Evolutionary conservation across 2,329 filamentous ascomycete species (phyloP), one percentile per base, ranked within the genome.

Genomic region (Ophiocordyceps camponoti-leonardi): DNA sequence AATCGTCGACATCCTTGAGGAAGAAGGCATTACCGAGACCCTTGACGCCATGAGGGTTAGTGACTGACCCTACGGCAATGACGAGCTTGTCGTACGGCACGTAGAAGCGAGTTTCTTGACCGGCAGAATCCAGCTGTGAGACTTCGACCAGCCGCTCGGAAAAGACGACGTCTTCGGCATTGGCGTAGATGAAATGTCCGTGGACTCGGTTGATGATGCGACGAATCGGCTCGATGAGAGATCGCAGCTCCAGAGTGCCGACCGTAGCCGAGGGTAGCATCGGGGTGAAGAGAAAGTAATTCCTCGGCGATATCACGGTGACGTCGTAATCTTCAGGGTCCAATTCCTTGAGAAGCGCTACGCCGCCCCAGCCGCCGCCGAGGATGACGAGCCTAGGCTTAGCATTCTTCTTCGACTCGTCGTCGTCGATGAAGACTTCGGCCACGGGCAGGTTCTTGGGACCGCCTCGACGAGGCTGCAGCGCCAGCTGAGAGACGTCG

Each of bases 231-330:
- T 98, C 92, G 39, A 95, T 86, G 48, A 98, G 69, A 44, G 87
- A 94, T 51, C 90, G 75, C 56, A 96, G 68, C 58, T 94, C 90
- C 30, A 98, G 69, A 0, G 92, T 98, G 13, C 93, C 93, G 6
- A 98, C 92, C 0, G 93, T 98, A 8, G 92, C 93, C 31, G 87
- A 94, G 2, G 92, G 92, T 41, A 98, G 71, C 88, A 98, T 96
- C 1, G 92, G 92, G 2, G 92, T 98, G 63, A 98, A 98, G 30
- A 98, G 67, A 66, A 98, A 98, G 66, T 96, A 94, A 57, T 96
- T 96, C 33, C 83, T 83, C 0, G 92, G 90, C 13, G 87, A 94
- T 41, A 98, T 82, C 37, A 98, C 83, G 5, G 90, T 96, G 53
- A 98, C 81, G 62, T 98, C 88, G 59, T 95, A 98, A 54, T 95